Evolutionary conservation across 108 stramenopile species (phyloP), one percentile per base, ranked within the genome.

Genomic region (Aurantiochytrium sp.): DNA sequence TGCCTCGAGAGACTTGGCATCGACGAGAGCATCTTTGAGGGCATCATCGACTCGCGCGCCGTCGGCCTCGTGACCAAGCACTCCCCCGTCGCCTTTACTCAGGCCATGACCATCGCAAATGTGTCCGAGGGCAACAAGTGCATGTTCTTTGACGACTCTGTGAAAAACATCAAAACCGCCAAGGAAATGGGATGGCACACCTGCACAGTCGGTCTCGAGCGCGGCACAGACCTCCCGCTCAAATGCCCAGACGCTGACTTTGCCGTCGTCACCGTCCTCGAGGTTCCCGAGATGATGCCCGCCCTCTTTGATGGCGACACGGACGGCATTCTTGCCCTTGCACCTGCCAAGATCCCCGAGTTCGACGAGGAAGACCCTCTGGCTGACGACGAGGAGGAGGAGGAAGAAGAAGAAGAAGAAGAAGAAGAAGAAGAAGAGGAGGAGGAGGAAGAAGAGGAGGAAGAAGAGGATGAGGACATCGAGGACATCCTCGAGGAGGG

Each of bases 1-100:
- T 87, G 87, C 57, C 87, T 87, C 57, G 57, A 18, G 5, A 87
- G 12, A 5, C 8, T 58, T 58, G 87, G 87, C 55, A 87, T 87
- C 16, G 21, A 16, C 28, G 87, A 58, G 4, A 25, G 72, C 72
- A 6, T 87, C 58, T 58, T 87, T 58, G 53, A 58, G 58, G 53
- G 87, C 16, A 57, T 87, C 23, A 35, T 58, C 23, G 57, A 58
- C 87, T 87, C 19, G 25, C 25, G 87, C 55, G 12, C 23, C 23
- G 87, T 83, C n/a, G 73, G 73, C 23, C 73, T 83, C 73, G 51
- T 51, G 12, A 83, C 73, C 44, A 83, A 83, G 73, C 73, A 83
- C 73, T 47, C 44, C 16, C 73, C 73, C 5, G 28, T 83, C 43
- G 44, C 73, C 49, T 83, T 83, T 83, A 28, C 45, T 44, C 49